phyloP scores from a whole-genome alignment of 2,329 filamentous ascomycete genomes.

The Colletotrichum musae region DNA sequence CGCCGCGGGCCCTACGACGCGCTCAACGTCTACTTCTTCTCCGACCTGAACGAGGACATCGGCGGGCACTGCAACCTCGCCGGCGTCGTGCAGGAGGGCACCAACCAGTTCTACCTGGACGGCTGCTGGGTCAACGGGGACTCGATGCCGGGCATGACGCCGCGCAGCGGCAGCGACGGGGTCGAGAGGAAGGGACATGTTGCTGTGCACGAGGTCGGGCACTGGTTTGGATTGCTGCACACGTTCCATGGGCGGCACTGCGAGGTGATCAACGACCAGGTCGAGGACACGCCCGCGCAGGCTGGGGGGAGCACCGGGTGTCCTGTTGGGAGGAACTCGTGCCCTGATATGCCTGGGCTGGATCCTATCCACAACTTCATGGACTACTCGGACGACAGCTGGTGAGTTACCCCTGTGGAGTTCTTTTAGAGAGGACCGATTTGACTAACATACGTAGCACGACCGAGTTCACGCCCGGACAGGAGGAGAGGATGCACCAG shows the following conservation, averaged over 20 bases:
- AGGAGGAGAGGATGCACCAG: conserved; percentile 38
- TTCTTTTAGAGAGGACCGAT: too few species aligned
- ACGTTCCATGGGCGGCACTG: conserved; percentile 61
- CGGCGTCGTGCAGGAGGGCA: conserved; percentile 49
- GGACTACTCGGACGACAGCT: conserved; percentile 57
- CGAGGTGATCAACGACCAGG: conserved; percentile 52
- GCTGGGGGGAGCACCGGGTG: conserved; percentile 53
- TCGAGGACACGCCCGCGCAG: conserved; percentile 59
- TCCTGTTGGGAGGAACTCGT: conserved; percentile 53
- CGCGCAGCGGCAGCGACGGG: conserved; percentile 49
- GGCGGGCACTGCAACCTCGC: conserved; percentile 55
- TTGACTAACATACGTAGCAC: too few species aligned
- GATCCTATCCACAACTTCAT: conserved; percentile 58
- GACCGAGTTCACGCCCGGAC: conserved; percentile 35
- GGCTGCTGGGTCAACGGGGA: conserved; percentile 56
- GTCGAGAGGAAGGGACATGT: conserved; percentile 45
- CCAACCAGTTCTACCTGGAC: conserved; percentile 53
- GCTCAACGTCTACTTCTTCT: conserved; percentile 62
- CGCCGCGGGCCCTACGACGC: conserved; percentile 60
- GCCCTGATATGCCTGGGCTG: conserved; percentile 48
- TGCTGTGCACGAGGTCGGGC: conserved; percentile 60
- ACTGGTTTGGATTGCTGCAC: conserved; percentile 64
- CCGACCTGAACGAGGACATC: conserved; percentile 26
- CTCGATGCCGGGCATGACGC: conserved; percentile 55
- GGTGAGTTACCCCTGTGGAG: too few species aligned